Base-by-base conservation (phyloP, 31 red algal genomes). In the Bonnemaisonia californica region DNA sequence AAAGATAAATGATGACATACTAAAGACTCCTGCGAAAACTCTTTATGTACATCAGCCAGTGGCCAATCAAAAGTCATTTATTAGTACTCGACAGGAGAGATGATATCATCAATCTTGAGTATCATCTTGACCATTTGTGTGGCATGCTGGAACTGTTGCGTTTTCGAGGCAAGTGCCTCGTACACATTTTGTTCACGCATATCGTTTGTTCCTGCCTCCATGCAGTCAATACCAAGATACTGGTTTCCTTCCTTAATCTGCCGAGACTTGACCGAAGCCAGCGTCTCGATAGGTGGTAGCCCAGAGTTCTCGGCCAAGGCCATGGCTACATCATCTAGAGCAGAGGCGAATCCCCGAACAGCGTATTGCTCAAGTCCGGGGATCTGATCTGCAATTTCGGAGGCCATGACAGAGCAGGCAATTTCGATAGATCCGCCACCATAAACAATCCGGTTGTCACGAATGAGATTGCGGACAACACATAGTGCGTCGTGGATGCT, bases 121-220 rank as follows among this genome's bases (percentile, higher is more conserved):
- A 99, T 96, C 97, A 99, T 99, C 60, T 94, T 93, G 34, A 86
- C 85, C 86, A 99, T 82, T 65, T 99, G 97, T 58, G 97, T 91
- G 28, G 97, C 97, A 64, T 94, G 87, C 69, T 89, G 93, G 9
- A 99, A 64, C 69, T 99, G 97, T 69, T 99, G 93, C 63, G 88
- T 84, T 67, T 99, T 99, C 31, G 88, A 92, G 33, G 81, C 60
- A 55, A 99, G 75, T 18, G 97, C 83, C 73, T 99, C 97, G 69
- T 91, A 96, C 31, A 99, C 93, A 74, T 94, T 95, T 57, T 99
- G 97, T 69, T 94, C 87, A 65, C 91, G 89, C 97, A 99, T 99
- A 60, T 99, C 97, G 76, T 83, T 88, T 4, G 89, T 93, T 72
- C 97, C 93, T 8, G 55, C 57, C 3, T 62, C 90, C 83, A 99